Evolutionary conservation across 345 rosid genomes (phyloP).

Genomic region (Salix suchowensis): DNA sequence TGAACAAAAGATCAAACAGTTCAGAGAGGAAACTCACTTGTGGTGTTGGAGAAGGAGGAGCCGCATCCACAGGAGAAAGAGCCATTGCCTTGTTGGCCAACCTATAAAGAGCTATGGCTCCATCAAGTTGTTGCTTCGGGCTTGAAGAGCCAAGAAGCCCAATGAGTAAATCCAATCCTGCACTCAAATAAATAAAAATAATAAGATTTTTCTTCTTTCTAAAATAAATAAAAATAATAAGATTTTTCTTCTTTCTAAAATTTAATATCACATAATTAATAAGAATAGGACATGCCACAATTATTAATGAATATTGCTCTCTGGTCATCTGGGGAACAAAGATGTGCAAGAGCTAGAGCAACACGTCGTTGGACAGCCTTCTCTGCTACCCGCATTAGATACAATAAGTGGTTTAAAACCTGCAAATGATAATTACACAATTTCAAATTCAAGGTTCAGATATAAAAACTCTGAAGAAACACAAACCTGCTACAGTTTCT

Average conservation of each 20-base stretch:
- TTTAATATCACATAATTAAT: not conserved
- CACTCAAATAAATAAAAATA: conserved; percentile 5
- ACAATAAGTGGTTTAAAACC: conserved; percentile 82
- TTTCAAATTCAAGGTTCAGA: conserved; percentile 10
- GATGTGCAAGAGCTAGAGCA: conserved; percentile 95
- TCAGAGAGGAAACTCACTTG: conserved; percentile 46
- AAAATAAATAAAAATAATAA: not conserved
- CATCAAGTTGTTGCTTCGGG: conserved; percentile 83
- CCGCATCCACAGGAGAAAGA: conserved; percentile 91
- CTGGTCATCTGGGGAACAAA: conserved; percentile 83
- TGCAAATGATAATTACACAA: conserved; percentile 30
- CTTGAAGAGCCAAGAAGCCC: conserved; percentile 79
- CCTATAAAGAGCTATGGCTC: conserved; percentile 84
- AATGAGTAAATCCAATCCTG: conserved; percentile 85
- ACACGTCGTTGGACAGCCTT: conserved; percentile 80
- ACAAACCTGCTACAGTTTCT: not conserved
- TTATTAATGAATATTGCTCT: conserved; percentile 76
- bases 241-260: not conserved
- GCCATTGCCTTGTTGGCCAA: conserved; percentile 77
- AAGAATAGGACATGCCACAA: conserved; percentile 49
- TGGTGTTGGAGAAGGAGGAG: conserved; percentile 96
- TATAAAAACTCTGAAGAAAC: not conserved
- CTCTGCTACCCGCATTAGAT: conserved; percentile 82
- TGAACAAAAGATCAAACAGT: not conserved
- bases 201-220: not conserved